These are phyloP conservation scores for Daldinia childiae DNA, from an alignment of 495 filamentous ascomycete genomes.

Conservation along the genomic window DNA sequence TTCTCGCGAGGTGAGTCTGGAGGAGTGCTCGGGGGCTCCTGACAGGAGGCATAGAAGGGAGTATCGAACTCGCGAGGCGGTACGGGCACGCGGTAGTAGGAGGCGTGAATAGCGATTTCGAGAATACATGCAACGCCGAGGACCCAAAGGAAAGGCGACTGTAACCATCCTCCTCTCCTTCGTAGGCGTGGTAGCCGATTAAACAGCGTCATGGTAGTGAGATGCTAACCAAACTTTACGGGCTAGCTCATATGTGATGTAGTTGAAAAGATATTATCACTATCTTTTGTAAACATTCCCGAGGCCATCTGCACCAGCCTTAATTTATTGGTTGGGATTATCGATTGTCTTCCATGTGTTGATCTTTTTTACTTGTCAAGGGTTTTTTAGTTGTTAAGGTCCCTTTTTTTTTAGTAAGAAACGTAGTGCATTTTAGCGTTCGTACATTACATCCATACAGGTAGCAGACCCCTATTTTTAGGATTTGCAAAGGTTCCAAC, in stretches of 20 bases:
- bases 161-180: slow-evolving; percentile 40
- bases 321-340: slow-evolving; percentile 1
- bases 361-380: slow-evolving; percentile 3
- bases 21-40: slow-evolving; percentile 47
- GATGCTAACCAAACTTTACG: slow-evolving; percentile 1
- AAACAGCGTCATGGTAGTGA: slow-evolving; percentile 24
- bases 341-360: not conserved
- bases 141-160: slow-evolving; percentile 43
- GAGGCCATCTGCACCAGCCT: slow-evolving; percentile 10
- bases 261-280: not conserved
- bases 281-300: slow-evolving; percentile 9
- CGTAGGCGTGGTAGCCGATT: slow-evolving; percentile 40
- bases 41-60: slow-evolving; percentile 56
- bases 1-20: slow-evolving; percentile 76
- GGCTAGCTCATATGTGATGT: slow-evolving; percentile 21
- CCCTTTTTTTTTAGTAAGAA: not conserved
- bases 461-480: not conserved
- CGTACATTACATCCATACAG: not conserved
- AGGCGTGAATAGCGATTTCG: slow-evolving; percentile 47
- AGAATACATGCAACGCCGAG: slow-evolving; percentile 41
- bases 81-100: slow-evolving; percentile 44
- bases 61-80: slow-evolving; percentile 52
- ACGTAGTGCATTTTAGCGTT: not conserved
- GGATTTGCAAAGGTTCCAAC: not conserved
- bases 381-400: not conserved